phyloP scores from a whole-genome alignment of 2,329 filamentous ascomycete species.

The Xylariaceae sp. region DNA sequence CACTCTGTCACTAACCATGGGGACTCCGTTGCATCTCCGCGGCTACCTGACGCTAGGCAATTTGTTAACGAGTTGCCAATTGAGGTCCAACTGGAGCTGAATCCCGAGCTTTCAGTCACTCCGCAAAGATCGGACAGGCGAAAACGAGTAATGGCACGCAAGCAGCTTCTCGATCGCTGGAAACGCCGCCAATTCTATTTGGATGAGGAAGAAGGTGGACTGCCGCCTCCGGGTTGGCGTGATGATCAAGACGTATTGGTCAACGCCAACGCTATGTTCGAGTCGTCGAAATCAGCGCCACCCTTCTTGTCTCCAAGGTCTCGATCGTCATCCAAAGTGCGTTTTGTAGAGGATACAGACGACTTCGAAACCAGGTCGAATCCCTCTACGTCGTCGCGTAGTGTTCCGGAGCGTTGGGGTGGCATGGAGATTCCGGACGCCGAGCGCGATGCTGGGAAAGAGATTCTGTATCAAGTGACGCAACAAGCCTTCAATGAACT shows the following conservation, averaged over 20 bases:
- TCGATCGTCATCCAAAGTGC: conserved; percentile 72
- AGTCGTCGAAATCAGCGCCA: conserved; percentile 41
- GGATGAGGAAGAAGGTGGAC: conserved; percentile 74
- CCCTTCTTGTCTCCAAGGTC: conserved; percentile 49
- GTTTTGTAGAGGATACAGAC: conserved; percentile 66
- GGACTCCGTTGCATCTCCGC: conserved; percentile 2
- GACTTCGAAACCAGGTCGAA: conserved; percentile 69
- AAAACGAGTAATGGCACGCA: conserved; percentile 40
- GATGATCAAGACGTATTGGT: conserved; percentile 53
- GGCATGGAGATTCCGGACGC: conserved; percentile 74
- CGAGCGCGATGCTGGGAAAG: conserved; percentile 76
- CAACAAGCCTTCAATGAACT: conserved; percentile 93
- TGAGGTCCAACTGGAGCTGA: conserved; percentile 40
- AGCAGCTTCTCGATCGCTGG: conserved; percentile 65
- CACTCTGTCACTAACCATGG: conserved; percentile 8
- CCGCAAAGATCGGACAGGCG: conserved; percentile 37
- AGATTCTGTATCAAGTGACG: conserved; percentile 85
- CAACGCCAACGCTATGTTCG: conserved; percentile 35
- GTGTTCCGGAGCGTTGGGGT: conserved; percentile 68
- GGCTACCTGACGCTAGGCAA: conserved; percentile 26
- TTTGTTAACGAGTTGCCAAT: conserved; percentile 33
- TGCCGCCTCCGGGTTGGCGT: conserved; percentile 59
- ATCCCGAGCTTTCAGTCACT: conserved; percentile 32
- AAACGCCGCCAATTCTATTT: conserved; percentile 73
- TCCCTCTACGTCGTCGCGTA: conserved; percentile 65